A percentile compares a stretch with the other conserved stretches of the same genome.
phyloP scores from a whole-genome alignment of 2,329 filamentous ascomycete genomes.

The Sclerotinia glacialis region DNA sequence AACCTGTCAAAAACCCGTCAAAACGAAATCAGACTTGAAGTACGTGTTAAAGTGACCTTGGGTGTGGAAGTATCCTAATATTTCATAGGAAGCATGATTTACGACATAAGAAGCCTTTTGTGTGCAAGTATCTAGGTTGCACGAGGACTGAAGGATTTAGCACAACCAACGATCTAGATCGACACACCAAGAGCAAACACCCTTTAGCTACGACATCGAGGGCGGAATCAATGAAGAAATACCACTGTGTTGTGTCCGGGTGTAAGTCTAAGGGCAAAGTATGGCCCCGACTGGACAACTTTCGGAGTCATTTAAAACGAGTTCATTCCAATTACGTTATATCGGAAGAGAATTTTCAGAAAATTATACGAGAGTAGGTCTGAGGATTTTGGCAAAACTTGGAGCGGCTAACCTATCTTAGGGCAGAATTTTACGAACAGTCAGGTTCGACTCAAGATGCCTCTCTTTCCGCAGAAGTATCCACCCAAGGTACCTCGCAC shows the following conservation, averaged over 20 bases:
- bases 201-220: slow-evolving; percentile 44
- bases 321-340: slow-evolving; percentile 52
- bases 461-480: slow-evolving; percentile 2
- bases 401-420: slow-evolving; percentile 20
- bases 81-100: slow-evolving; percentile 66
- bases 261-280: slow-evolving; percentile 63
- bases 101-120: slow-evolving; percentile 66
- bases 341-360: slow-evolving; percentile 42
- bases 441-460: slow-evolving; percentile 21
- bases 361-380: slow-evolving; percentile 48
- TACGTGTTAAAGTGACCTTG: slow-evolving; percentile 39
- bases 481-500: slow-evolving; percentile 18
- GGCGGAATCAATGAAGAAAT: slow-evolving; percentile 50
- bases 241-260: slow-evolving; percentile 55
- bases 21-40: slow-evolving; percentile 56
- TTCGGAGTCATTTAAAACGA: slow-evolving; percentile 71
- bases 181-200: slow-evolving; percentile 75
- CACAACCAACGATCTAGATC: slow-evolving; percentile 75
- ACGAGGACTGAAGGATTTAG: slow-evolving; percentile 65
- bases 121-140: slow-evolving; percentile 60
- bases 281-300: slow-evolving; percentile 85
- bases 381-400: slow-evolving; percentile 17
- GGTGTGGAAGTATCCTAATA: slow-evolving; percentile 28
- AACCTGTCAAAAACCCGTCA: slow-evolving; percentile 45
- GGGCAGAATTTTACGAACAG: slow-evolving; percentile 30